Conservation (phyloP, 768 basidiomycete species). For the Lactarius tabidus region DNA sequence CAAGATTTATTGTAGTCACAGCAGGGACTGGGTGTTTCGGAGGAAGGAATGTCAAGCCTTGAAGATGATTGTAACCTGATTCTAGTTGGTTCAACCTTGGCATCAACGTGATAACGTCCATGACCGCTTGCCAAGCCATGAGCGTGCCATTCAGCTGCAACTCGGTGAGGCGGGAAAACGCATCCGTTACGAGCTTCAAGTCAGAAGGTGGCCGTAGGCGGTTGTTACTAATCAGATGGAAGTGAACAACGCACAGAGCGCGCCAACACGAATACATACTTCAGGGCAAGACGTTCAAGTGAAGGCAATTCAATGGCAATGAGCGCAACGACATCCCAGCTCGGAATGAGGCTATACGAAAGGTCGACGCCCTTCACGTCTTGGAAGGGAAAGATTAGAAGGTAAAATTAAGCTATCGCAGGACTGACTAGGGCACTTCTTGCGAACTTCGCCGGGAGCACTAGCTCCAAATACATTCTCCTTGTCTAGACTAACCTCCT, state of each 20-base stretch:
- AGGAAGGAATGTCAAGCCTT: slow-evolving; percentile 29
- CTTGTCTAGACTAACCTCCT: slow-evolving; percentile 76
- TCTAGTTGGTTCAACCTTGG: slow-evolving; percentile 54
- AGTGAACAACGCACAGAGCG: slow-evolving; percentile 18
- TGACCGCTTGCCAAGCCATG: slow-evolving; percentile 66
- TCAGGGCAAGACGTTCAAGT: slow-evolving; percentile 67
- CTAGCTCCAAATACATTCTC: slow-evolving; percentile 55
- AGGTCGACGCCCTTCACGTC: slow-evolving; percentile 62
- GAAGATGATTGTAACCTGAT: slow-evolving; percentile 65
- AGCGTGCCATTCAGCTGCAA: slow-evolving; percentile 73
- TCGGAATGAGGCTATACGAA: slow-evolving; percentile 65
- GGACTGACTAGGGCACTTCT: slow-evolving; percentile 65
- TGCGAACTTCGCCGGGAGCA: slow-evolving; percentile 46
- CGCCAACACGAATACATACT: slow-evolving; percentile 49
- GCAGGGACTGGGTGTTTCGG: slow-evolving; percentile 15
- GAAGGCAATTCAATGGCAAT: slow-evolving; percentile 59
- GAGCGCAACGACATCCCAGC: slow-evolving; percentile 63
- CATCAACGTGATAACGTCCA: slow-evolving; percentile 47
- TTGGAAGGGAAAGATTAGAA: slow-evolving; percentile 22
- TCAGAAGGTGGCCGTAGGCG: slow-evolving; percentile 48
- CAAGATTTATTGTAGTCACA: slow-evolving; percentile 60
- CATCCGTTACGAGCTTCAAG: slow-evolving; percentile 32
- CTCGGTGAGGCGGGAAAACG: slow-evolving; percentile 55
- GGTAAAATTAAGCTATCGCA: slow-evolving; percentile 11
- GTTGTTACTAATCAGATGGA: slow-evolving; percentile 39